Evolutionary conservation across 805 yeast genomes (phyloP).

Genomic region (Saccharomycopsis babjevae): DNA sequence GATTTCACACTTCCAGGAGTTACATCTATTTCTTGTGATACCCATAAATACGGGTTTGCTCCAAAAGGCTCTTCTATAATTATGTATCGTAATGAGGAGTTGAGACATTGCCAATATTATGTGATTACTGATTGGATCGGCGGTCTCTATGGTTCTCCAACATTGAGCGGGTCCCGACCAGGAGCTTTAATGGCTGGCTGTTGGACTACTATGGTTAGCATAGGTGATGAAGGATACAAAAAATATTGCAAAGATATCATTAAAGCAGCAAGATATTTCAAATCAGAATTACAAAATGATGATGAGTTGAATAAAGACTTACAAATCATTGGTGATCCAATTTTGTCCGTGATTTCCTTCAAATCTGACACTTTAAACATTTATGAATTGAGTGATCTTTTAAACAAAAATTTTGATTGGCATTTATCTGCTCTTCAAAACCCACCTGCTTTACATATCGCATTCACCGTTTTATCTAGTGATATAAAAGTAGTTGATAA

Average conservation of each 20-base stretch:
- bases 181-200: conserved; percentile 98
- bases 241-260: conserved; percentile 60
- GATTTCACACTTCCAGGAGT: conserved; percentile 87
- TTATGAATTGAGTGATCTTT: conserved; percentile 66
- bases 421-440: conserved; percentile 78
- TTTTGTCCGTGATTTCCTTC: conserved; percentile 74
- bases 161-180: conserved; percentile 93
- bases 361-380: conserved; percentile 52
- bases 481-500: conserved; percentile 41
- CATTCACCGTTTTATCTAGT: conserved; percentile 66
- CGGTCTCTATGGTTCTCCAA: conserved; percentile 93
- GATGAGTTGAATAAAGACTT: conserved; percentile 43
- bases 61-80: conserved; percentile 93
- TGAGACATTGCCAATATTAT: conserved; percentile 77
- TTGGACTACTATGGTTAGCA: conserved; percentile 82
- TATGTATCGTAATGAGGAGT: conserved; percentile 65
- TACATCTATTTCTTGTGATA: conserved; percentile 97
- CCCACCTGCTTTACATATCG: conserved; percentile 88
- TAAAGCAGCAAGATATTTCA: conserved; percentile 49
- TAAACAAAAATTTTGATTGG: conserved; percentile 63
- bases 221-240: conserved; percentile 79
- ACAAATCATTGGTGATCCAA: conserved; percentile 75
- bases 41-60: conserved; percentile 98
- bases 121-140: conserved; percentile 83
- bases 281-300: conserved; percentile 31